Evolutionary conservation across 306 rosid species (phyloP), one percentile per base, ranked within the genome.

Genomic region (Quercus robur): DNA sequence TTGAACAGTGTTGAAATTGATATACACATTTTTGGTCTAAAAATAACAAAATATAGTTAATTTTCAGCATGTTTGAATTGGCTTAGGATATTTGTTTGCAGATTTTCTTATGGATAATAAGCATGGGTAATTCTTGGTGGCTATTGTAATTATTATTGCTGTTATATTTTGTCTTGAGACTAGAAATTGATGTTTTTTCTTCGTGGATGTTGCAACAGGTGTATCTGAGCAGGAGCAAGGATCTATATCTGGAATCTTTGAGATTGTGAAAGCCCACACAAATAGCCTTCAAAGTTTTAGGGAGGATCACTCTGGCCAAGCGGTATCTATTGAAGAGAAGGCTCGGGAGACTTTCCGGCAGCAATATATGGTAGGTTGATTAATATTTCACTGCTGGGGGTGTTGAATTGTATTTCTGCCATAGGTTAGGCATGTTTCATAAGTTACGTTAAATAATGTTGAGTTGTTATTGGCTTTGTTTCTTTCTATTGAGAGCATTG

Each of bases 231-330:
- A 83, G 63, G 92, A 92, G 73, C 79, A 74, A 20, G 87, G 83
- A 25, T 86, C 87, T 33, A 80, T 92, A 69, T 73, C 87, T 46
- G 87, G 84, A 23, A 83, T 92, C 76, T 71, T 92, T 54, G 85
- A 84, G 51, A 46, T 80, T 33, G 86, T 84, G 56, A 87, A 84
- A 77, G 81, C 86, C 59, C 97, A 91, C 81, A 77, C 86, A 63
- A 84, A 52, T 30, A 86, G 89, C 52, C 82, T 94, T 9, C 90
- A 92, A 80, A 74, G 54, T 26, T 87, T 94, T 74, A 78, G 84
- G 83, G 91, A 86, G 73, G 86, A 86, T 71, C 98, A 94, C 66
- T 71, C 88, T 19, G 86, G 87, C 68, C 92, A 91, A 74, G 92
- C 90, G 44, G 82, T 85, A 33, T 82, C 81, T n/a, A 86, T 94